Conservation (phyloP, 2,329 filamentous ascomycete genomes). For the Amylocarpus encephaloides region DNA sequence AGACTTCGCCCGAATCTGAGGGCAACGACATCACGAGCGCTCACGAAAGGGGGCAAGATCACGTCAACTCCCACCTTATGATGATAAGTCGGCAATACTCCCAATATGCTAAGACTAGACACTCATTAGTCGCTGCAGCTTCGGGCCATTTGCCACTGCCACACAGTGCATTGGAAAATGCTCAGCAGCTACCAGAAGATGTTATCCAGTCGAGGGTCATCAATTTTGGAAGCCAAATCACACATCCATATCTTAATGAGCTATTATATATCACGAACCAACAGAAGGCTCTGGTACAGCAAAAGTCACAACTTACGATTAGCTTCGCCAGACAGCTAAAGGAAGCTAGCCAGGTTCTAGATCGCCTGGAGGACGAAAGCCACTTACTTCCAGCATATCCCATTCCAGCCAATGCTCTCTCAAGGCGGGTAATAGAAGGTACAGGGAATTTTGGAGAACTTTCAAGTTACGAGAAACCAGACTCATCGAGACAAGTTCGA, state of each 20-base stretch:
- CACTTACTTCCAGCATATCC: constrained; percentile 51
- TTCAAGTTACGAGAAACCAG: constrained; percentile 34
- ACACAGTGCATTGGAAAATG: not conserved
- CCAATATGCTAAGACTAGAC: constrained; percentile 45
- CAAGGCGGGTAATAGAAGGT: constrained; percentile 24
- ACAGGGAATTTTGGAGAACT: constrained; percentile 41
- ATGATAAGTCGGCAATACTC: constrained; percentile 48
- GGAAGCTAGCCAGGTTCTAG: constrained; percentile 44
- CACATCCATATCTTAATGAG: constrained; percentile 50
- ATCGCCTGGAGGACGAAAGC: constrained; percentile 54
- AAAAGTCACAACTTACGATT: constrained; percentile 51
- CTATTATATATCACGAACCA: constrained; percentile 47
- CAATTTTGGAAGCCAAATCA: constrained; percentile 37
- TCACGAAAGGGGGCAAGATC: constrained; percentile 18
- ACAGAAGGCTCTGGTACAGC: constrained; percentile 50
- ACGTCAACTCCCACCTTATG: constrained; percentile 18
- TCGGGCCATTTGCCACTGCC: not conserved
- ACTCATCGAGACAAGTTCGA: constrained; percentile 40
- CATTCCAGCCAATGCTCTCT: constrained; percentile 31
- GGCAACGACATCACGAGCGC: not conserved
- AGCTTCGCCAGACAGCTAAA: constrained; percentile 45
- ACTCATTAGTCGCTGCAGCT: constrained; percentile 37
- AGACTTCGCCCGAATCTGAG: constrained; percentile 31
- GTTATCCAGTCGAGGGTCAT: not conserved
- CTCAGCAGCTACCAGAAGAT: not conserved